Percentiles rank a stretch among this genome's conserved stretches.
Conservation (phyloP, 164 flowering plant species). For the Sedum album region DNA sequence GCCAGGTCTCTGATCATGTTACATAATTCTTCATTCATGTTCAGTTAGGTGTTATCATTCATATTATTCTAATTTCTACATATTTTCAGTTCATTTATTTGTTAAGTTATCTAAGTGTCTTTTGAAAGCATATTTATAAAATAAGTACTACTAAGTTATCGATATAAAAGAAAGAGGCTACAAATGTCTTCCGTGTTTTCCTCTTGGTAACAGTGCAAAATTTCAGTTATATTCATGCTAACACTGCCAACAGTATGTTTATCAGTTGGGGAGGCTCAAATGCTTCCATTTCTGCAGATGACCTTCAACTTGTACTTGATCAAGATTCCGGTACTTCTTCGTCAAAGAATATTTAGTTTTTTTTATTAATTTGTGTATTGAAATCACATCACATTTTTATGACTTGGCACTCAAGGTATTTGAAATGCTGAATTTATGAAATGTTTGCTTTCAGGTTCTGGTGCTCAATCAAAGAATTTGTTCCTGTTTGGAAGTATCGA, state of each 20-base stretch:
- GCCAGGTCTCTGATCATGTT: too few relatives aligned
- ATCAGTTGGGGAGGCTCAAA: neutral
- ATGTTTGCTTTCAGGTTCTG: neutral
- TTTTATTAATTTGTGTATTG: neutral
- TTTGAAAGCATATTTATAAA: too few relatives aligned
- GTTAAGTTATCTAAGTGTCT: too few relatives aligned
- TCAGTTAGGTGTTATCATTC: too few relatives aligned
- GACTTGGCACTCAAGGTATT: neutral
- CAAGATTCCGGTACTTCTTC: neutral
- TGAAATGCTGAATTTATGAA: neutral
- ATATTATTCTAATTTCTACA: too few relatives aligned
- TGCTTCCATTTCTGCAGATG: neutral
- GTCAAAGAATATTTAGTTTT: neutral
- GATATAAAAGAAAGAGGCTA: too few relatives aligned
- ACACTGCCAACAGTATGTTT: neutral
- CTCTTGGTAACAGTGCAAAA: neutral
- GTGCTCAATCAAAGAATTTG: conserved; percentile 3
- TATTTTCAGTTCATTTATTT: too few relatives aligned
- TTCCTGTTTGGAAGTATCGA: conserved; percentile 7
- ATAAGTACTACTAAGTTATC: too few relatives aligned
- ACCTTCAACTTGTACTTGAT: neutral
- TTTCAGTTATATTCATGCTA: conserved; percentile 1
- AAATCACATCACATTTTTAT: too few relatives aligned
- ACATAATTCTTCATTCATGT: too few relatives aligned
- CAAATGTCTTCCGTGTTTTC: neutral